Evolutionary conservation across 345 rosid genomes (phyloP), one percentile per base, ranked within the genome.

Genomic region (Noccaea caerulescens): DNA sequence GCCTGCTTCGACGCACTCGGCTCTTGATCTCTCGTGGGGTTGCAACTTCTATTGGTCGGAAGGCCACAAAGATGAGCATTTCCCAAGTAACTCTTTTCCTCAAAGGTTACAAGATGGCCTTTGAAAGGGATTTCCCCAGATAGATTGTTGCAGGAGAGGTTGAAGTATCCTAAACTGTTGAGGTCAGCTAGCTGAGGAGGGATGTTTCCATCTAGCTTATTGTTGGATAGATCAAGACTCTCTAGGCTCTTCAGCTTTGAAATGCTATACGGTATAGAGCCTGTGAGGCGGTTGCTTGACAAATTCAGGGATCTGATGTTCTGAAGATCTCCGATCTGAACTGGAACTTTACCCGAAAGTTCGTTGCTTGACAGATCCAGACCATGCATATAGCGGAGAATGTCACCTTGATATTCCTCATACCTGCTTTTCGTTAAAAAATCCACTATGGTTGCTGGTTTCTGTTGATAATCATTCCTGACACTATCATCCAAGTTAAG

Each of bases 91-190:
- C 75, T 71, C 61, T 0, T 51, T 61, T 9, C 45, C 0, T 3
- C 45, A 51, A 71, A 71, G 5, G 68, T 61, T 5, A 25, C 2
- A 41, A 71, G 68, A 61, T 71, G 75, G 11, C 68, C 75, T 18
- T 42, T 51, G 12, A 12, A 8, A 30, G 95, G 91, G 58, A 91
- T 85, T 77, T 85, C 91, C 8, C 97, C 93, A 16, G 85, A 85
- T 1, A 91, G 82, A 60, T 77, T 73, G 68, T 88, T 91, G 32
- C 62, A 66, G 8, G 97, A 88, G 38, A 91, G 32, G 57, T 91
- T 84, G 51, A 91, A 80, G 76, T 79, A 79, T 37, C 61, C 79
- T 78, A 91, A 76, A 71, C 58, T 52, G 44, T 76, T 63, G 10
- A 85, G 76, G 14, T 50, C 70, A 0, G 90, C 80, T 59, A 91